Base-by-base conservation (phyloP, 139 green algal species). In the Chlorella sp. region DNA sequence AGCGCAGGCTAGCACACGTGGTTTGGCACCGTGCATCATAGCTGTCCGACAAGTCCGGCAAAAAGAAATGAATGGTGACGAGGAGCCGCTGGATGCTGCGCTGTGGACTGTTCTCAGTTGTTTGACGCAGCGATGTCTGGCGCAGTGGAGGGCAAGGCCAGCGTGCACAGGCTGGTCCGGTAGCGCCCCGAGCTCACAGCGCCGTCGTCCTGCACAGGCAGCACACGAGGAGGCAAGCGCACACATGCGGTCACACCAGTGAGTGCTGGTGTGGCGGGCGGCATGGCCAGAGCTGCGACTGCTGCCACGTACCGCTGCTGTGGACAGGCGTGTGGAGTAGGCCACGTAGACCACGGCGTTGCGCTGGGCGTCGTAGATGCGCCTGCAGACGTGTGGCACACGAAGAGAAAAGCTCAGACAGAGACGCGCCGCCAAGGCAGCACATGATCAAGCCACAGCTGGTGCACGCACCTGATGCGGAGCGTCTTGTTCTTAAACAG, bases 401-500 rank as follows among this genome's bases (percentile, higher is more conserved):
- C 17, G 42, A 55, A 55, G 17, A 55, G 42, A 17, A 10, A 17
- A 17, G 10, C 42, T 55, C 10, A 17, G 17, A 24, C 10, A 55
- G 10, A 24, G 42, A 55, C 42, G 17, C 42, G 17, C 17, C 10
- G 42, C 42, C 42, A 10, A 17, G 17, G 10, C 42, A 55, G 42
- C 10, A 55, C 42, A 55, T 24, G 17, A 10, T 24, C 42, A 55
- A 55, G 17, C 17, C 10, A 55, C 42, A 17, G 17, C 42, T 17
- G 10, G 42, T 64, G 20, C 24, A 4, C 55, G 6, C 24, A 64
- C 55, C 55, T 64, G 55, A 64, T 30, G 22, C 55, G 22, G 14
- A 64, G 55, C 20, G 55, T 64, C 55, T 64, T 64, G 55, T 64
- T 64, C 55, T 64, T 64, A 20, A 64, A 64, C 55, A 64, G 55